A percentile compares a stretch with the other conserved stretches of the same genome.
phyloP scores from a whole-genome alignment of 768 basidiomycete species.

The Saitozyma podzolica region DNA sequence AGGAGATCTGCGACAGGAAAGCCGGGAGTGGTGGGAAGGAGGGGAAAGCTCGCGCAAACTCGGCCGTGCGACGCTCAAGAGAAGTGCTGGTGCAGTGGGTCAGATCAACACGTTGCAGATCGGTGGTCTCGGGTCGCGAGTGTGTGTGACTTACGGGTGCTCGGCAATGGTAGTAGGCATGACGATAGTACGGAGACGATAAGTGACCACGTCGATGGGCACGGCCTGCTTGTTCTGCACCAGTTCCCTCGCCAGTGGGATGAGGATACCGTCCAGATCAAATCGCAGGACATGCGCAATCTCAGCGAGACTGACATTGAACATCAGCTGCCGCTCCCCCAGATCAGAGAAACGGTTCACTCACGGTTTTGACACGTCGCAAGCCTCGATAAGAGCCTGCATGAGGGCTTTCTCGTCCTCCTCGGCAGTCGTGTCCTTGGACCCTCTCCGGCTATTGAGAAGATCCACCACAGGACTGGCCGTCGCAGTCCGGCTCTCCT shows the following conservation, averaged over 20 bases:
- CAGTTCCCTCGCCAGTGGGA: constrained; percentile 87
- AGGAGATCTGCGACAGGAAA: constrained; percentile 74
- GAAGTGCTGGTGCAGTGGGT: constrained; percentile 45
- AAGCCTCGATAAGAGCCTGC: constrained; percentile 38
- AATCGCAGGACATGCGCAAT: constrained; percentile 46
- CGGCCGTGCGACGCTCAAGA: constrained; percentile 56
- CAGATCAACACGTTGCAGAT: constrained; percentile 53
- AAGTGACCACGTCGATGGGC: constrained; percentile 80
- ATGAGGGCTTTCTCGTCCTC: constrained; percentile 45
- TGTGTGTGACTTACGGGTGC: constrained; percentile 32
- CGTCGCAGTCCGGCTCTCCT: not conserved
- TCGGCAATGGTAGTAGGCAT: constrained; percentile 58
- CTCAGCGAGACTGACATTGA: constrained; percentile 38
- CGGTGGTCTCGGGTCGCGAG: not conserved
- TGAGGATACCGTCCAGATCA: constrained; percentile 63
- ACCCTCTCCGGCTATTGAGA: constrained; percentile 8
- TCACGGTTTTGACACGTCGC: constrained; percentile 49
- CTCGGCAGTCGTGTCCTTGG: constrained; percentile 50
- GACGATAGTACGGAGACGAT: constrained; percentile 74
- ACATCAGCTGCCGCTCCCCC: not conserved
- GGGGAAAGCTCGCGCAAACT: constrained; percentile 23
- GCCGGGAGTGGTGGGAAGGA: constrained; percentile 52
- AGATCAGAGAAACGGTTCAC: constrained; percentile 3
- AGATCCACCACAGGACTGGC: not conserved
- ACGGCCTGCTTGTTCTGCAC: constrained; percentile 87